A percentile compares a stretch with the other conserved stretches of the same genome.
phyloP scores from a whole-genome alignment of 2,329 filamentous ascomycete species.

The Tolypocladium cylindrosporum region DNA sequence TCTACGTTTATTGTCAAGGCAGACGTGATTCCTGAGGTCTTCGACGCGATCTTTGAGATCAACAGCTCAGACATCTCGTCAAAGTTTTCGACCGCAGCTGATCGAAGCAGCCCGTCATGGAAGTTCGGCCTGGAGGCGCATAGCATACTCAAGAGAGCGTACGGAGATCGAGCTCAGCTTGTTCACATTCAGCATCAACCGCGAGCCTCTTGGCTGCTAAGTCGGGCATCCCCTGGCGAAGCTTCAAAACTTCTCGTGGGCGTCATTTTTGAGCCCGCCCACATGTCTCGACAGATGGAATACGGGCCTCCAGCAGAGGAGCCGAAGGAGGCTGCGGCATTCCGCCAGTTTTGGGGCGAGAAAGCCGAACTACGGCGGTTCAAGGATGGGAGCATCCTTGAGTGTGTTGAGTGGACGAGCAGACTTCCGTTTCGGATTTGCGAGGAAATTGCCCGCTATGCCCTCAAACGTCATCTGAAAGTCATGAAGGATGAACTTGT shows the following conservation, averaged over 20 bases:
- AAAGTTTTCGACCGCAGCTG: conserved; percentile 17
- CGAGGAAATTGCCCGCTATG: conserved; percentile 68
- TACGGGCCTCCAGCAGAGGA: conserved; percentile 81
- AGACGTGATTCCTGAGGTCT: conserved; percentile 43
- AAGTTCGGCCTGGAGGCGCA: conserved; percentile 50
- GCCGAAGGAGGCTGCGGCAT: conserved; percentile 69
- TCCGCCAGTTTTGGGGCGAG: conserved; percentile 89
- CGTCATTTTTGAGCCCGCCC: conserved; percentile 61
- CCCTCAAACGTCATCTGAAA: conserved; percentile 60
- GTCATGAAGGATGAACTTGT: conserved; percentile 42
- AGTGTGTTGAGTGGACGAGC: conserved; percentile 79
- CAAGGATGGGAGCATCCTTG: conserved; percentile 87
- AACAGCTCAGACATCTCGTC: conserved; percentile 16
- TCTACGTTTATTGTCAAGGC: conserved; percentile 66
- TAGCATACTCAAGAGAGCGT: conserved; percentile 55
- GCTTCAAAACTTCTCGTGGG: conserved; percentile 46
- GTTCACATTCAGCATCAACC: conserved; percentile 45
- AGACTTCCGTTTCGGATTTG: conserved; percentile 55
- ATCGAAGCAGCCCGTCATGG: conserved; percentile 32
- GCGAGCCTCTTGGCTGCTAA: conserved; percentile 19
- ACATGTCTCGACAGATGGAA: conserved; percentile 69
- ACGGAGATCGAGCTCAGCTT: conserved; percentile 64
- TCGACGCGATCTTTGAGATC: conserved; percentile 36
- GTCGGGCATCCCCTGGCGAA: conserved; percentile 8
- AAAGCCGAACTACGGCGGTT: conserved; percentile 90